Evolutionary conservation across 2,329 filamentous ascomycete genomes (phyloP).

Genomic region (Tolypocladium amazonense): DNA sequence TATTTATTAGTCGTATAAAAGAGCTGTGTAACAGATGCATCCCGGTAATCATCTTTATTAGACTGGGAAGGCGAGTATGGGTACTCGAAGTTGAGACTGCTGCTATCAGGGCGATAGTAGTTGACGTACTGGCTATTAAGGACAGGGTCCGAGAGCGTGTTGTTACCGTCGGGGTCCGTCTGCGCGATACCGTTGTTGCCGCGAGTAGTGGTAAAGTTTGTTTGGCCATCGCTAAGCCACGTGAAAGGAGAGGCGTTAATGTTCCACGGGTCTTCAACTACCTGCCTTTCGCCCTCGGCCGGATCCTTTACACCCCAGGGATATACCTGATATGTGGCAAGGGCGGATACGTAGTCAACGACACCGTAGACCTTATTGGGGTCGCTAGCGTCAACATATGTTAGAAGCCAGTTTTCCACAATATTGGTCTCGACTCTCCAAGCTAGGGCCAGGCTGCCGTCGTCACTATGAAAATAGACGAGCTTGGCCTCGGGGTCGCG

Average conservation of each 20-base stretch:
- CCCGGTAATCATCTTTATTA: constrained; percentile 30
- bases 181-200: constrained; percentile 52
- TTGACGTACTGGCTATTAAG: constrained; percentile 3
- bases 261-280: constrained; percentile 39
- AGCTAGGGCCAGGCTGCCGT: constrained; percentile 35
- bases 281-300: constrained; percentile 32
- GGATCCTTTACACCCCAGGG: constrained; percentile 44
- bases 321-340: constrained; percentile 43
- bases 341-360: constrained; percentile 44
- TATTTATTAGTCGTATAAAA: too few species aligned
- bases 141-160: constrained; percentile 5
- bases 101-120: constrained; percentile 35
- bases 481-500: constrained; percentile 44
- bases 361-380: constrained; percentile 39
- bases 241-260: constrained; percentile 33
- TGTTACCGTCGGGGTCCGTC: constrained; percentile 29
- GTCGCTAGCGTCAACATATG: constrained; percentile 41
- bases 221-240: constrained; percentile 38
- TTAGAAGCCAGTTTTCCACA: constrained; percentile 45
- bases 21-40: too few species aligned
- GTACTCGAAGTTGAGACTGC: constrained; percentile 34
- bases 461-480: constrained; percentile 38
- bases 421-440: constrained; percentile 49
- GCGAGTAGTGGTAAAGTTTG: constrained; percentile 38
- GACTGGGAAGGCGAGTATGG: constrained; percentile 23